These are phyloP conservation scores for Aphanocladium album DNA, from an alignment of 2,329 filamentous ascomycete genomes.

Conservation along the genomic window DNA sequence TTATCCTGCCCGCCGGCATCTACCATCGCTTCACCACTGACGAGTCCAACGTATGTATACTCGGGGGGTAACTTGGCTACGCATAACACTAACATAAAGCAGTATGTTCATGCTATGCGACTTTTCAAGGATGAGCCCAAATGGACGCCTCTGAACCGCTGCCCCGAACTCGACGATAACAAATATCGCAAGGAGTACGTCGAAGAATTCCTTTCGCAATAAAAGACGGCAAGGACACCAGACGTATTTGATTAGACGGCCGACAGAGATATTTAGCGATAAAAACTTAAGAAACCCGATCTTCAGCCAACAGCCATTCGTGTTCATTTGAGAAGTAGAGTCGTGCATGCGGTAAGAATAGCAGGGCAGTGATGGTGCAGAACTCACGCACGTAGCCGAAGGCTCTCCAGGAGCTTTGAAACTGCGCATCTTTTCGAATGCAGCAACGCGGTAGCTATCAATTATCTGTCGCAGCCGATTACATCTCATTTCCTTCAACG, in stretches of 20 bases:
- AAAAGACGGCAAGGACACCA: constrained; percentile 1
- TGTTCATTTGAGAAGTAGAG: not conserved
- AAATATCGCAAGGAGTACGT: constrained; percentile 75
- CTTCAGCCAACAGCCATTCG: not conserved
- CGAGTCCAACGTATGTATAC: constrained; percentile 69
- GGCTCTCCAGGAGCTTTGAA: too few relatives aligned
- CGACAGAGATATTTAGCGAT: not conserved
- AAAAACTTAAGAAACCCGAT: not conserved
- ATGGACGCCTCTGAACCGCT: constrained; percentile 90
- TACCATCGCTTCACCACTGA: constrained; percentile 98
- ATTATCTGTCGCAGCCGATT: not conserved
- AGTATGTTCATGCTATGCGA: constrained; percentile 95
- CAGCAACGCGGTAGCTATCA: not conserved
- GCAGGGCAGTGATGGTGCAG: too few relatives aligned
- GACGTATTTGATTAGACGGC: not conserved
- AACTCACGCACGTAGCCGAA: too few relatives aligned
- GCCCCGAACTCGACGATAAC: constrained; percentile 72
- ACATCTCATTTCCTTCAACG: not conserved
- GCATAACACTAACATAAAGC: constrained; percentile 11
- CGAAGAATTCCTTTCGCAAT: constrained; percentile 35
- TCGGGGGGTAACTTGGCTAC: not conserved
- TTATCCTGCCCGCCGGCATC: constrained; percentile 90
- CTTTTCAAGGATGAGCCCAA: constrained; percentile 98
- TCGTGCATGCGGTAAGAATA: not conserved
- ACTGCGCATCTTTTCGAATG: too few relatives aligned